Conservation (phyloP, 2,329 filamentous ascomycete genomes). For the Phaeophleospora eucalypticola region DNA sequence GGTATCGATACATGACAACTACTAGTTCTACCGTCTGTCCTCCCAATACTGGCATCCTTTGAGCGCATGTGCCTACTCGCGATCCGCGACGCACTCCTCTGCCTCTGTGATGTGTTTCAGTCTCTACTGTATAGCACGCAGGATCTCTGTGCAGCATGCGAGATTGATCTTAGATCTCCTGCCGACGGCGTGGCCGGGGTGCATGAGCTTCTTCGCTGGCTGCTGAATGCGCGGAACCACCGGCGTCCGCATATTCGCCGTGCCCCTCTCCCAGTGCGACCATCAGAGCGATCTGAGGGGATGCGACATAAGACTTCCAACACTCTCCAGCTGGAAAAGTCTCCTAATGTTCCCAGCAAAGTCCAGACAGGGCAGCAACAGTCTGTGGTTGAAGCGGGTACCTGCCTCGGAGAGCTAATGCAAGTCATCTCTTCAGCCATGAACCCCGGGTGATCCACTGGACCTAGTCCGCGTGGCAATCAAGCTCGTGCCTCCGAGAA, state of each 20-base stretch:
- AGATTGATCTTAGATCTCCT: not conserved
- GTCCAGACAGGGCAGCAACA: not conserved
- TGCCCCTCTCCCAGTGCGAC: constrained; percentile 2
- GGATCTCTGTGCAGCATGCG: not conserved
- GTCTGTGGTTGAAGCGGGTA: constrained; percentile 1
- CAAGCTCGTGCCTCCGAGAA: constrained; percentile 8
- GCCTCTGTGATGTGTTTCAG: no score
- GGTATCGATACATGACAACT: no score
- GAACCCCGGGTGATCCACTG: constrained; percentile 2
- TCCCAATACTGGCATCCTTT: no score
- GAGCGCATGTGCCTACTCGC: no score
- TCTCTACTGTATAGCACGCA: not conserved
- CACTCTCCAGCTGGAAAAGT: no score
- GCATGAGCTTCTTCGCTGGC: not conserved
- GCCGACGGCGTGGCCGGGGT: not conserved
- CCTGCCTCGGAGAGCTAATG: constrained; percentile 10
- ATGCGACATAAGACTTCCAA: no score
- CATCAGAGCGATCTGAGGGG: no score
- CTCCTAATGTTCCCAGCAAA: not conserved
- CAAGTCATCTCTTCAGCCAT: constrained; percentile 6
- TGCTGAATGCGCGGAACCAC: not conserved
- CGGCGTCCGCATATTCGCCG: constrained; percentile 1
- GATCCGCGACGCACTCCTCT: no score
- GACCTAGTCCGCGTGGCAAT: constrained; percentile 9
- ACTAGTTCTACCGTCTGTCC: no score